Evolutionary conservation across 768 basidiomycete species (phyloP).

Genomic region (Russula olivacea): DNA sequence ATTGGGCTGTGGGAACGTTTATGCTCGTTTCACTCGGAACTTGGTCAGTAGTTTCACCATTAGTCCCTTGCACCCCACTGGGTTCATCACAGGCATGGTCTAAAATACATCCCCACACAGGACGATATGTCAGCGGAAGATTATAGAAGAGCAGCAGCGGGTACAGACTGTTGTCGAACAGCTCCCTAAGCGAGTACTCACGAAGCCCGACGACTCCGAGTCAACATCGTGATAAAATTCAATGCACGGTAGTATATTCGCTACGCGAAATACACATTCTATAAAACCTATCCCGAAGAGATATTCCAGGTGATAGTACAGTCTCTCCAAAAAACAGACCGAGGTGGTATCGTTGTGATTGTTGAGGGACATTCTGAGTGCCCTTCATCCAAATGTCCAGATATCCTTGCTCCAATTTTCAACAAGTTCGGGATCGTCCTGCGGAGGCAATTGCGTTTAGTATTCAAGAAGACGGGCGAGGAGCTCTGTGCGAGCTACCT

Average conservation of each 20-base stretch:
- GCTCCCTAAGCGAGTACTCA: constrained; percentile 49
- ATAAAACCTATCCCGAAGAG: background rate
- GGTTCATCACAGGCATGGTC: background rate
- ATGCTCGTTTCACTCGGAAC: constrained; percentile 58
- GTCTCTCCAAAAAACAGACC: background rate
- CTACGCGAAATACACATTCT: constrained; percentile 10
- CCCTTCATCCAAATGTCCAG: constrained; percentile 47
- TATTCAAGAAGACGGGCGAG: constrained; percentile 7
- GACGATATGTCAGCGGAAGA: constrained; percentile 57
- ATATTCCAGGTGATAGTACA: background rate
- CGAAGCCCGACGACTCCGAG: constrained; percentile 36
- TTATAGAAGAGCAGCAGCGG: constrained; percentile 48
- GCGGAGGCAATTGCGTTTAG: background rate
- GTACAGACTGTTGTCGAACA: constrained; percentile 54
- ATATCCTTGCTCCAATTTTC: constrained; percentile 71
- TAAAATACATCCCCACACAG: constrained; percentile 32
- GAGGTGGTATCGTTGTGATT: background rate
- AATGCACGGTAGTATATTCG: constrained; percentile 15
- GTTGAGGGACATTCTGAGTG: constrained; percentile 1
- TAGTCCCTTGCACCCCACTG: background rate
- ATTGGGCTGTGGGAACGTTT: constrained; percentile 79
- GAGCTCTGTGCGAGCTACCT: constrained; percentile 36
- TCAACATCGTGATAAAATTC: background rate
- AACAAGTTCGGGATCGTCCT: constrained; percentile 64
- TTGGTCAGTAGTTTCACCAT: constrained; percentile 44